Percentiles rank a stretch among this genome's conserved stretches.
These are phyloP conservation scores for Diutina neorugosa DNA, from an alignment of 1,139 yeast species.

Conservation along the genomic window DNA sequence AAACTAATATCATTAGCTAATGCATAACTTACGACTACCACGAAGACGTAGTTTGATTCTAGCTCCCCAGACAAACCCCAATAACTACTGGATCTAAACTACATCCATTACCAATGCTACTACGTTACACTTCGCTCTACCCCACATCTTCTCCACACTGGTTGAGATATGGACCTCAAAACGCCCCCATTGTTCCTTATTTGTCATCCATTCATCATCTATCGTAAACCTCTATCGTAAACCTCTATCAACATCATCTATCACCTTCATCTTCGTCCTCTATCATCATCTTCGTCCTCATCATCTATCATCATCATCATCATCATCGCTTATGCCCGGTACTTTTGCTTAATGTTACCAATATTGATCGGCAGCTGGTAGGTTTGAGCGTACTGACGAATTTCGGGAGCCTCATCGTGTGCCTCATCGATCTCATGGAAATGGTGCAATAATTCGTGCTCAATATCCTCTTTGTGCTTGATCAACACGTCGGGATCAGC, in stretches of 20 bases:
- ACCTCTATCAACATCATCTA: not conserved
- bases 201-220: too few relatives aligned
- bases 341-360: constrained; percentile 26
- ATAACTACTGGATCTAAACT: too few relatives aligned
- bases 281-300: not conserved
- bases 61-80: too few relatives aligned
- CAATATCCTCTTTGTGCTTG: constrained; percentile 81
- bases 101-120: too few relatives aligned
- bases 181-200: too few relatives aligned
- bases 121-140: not conserved
- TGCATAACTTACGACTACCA: not conserved
- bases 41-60: too few relatives aligned
- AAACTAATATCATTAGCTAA: not conserved
- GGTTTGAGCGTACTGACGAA: constrained; percentile 20
- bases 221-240: not conserved
- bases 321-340: constrained; percentile 7
- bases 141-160: not conserved
- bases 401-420: constrained; percentile 44
- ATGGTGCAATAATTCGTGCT: constrained; percentile 81
- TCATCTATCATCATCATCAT: not conserved
- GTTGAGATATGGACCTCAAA: too few relatives aligned
- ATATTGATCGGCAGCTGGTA: constrained; percentile 23
- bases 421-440: constrained; percentile 66
- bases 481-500: constrained; percentile 70
- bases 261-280: not conserved